Percentiles rank a stretch among this genome's conserved stretches.
These are phyloP conservation scores for Phytophthora vignae DNA, from an alignment of 352 stramenopile genomes.

Conservation along the genomic window DNA sequence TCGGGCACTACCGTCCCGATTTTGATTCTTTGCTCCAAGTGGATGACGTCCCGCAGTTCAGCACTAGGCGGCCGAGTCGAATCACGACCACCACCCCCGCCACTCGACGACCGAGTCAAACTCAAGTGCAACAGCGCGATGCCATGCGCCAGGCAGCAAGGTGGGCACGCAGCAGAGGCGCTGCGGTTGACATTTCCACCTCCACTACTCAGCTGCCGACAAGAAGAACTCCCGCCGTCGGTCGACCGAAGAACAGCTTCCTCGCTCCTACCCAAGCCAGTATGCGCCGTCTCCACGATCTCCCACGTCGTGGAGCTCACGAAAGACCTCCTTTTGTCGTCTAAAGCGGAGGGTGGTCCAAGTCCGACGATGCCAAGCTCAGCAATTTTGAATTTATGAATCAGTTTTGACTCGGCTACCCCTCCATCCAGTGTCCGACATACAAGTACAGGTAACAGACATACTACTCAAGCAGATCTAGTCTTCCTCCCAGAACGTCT, in stretches of 20 bases:
- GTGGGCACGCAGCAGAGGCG: constrained; percentile 37
- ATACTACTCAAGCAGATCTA: constrained; percentile 15
- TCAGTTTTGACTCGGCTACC: not conserved
- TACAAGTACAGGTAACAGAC: constrained; percentile 14
- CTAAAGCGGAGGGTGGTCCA: too few relatives aligned
- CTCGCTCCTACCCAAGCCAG: constrained; percentile 76
- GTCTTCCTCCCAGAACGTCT: constrained; percentile 51
- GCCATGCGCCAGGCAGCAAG: constrained; percentile 37
- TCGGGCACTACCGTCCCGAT: constrained; percentile 35
- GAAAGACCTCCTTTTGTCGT: constrained; percentile 58
- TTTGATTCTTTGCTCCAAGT: constrained; percentile 57
- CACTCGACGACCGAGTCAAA: constrained; percentile 24
- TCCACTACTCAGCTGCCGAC: constrained; percentile 27
- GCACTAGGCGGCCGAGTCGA: constrained; percentile 27
- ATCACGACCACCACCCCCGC: constrained; percentile 12
- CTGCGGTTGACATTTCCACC: constrained; percentile 34
- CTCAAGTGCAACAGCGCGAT: constrained; percentile 33
- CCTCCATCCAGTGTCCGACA: not conserved
- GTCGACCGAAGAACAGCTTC: constrained; percentile 60
- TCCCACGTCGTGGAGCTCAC: constrained; percentile 32
- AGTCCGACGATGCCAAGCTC: not conserved
- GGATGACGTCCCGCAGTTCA: constrained; percentile 35
- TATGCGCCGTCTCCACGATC: constrained; percentile 53
- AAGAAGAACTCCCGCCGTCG: constrained; percentile 21
- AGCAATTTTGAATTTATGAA: constrained; percentile 16